phyloP scores from a whole-genome alignment of 108 stramenopile species.

The Fragilaria crotonensis region DNA sequence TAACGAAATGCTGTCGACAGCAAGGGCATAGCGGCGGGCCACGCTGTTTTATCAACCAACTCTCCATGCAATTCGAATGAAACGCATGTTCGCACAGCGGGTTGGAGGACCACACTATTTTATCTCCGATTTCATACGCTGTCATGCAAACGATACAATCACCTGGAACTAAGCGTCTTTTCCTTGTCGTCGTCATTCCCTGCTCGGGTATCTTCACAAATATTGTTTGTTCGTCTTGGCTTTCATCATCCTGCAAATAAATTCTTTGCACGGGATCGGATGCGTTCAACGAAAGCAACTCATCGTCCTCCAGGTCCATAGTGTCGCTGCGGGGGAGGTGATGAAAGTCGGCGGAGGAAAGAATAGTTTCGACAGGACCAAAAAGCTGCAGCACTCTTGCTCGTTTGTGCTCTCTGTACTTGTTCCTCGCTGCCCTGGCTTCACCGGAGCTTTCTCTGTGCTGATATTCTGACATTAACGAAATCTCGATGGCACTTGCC shows the following conservation, averaged over 20 bases:
- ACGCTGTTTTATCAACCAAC: slow-evolving; percentile 63
- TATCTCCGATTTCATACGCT: slow-evolving; percentile 43
- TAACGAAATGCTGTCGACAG: slow-evolving; percentile 73
- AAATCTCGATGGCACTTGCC: slow-evolving; percentile 7
- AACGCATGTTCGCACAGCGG: slow-evolving; percentile 59
- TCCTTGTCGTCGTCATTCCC: neutral
- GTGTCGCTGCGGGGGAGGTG: neutral
- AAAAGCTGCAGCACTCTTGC: slow-evolving; percentile 40
- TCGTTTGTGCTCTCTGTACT: slow-evolving; percentile 32
- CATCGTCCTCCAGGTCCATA: neutral
- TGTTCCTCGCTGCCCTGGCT: slow-evolving; percentile 26
- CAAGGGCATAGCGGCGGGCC: slow-evolving; percentile 66
- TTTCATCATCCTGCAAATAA: neutral
- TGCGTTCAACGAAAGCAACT: neutral
- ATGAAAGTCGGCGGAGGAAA: neutral
- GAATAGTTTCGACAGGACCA: slow-evolving; percentile 23
- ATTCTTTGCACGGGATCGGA: neutral
- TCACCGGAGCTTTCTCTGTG: slow-evolving; percentile 18
- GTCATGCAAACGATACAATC: slow-evolving; percentile 71
- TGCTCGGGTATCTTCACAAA: slow-evolving; percentile 11
- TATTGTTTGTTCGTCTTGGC: neutral
- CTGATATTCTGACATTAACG: slow-evolving; percentile 21
- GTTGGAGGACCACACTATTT: slow-evolving; percentile 69
- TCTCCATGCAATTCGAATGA: slow-evolving; percentile 67
- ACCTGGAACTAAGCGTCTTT: slow-evolving; percentile 36